phyloP scores from a whole-genome alignment of 257 asterid species.

The Eucommia ulmoides region DNA sequence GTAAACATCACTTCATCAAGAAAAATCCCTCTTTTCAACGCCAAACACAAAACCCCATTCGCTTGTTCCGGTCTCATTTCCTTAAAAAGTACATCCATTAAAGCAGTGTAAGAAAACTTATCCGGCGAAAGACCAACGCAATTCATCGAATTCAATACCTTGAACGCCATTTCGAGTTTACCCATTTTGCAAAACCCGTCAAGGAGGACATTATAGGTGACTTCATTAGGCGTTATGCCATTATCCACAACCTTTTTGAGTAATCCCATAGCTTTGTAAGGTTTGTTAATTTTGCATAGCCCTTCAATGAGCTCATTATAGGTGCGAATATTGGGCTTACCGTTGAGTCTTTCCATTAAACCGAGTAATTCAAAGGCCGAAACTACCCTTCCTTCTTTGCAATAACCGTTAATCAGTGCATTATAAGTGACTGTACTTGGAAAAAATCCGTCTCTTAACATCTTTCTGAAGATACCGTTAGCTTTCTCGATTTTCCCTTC shows the following conservation, averaged over 20 bases:
- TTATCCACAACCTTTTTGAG: conserved; percentile 18
- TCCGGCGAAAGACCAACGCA: conserved; percentile 19
- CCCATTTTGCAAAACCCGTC: conserved; percentile 25
- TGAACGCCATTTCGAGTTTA: conserved; percentile 23
- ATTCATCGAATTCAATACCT: conserved; percentile 23
- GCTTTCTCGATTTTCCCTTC: conserved; percentile 35
- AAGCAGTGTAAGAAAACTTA: conserved; percentile 25
- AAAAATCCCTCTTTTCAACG: conserved; percentile 24
- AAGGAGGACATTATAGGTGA: conserved; percentile 30
- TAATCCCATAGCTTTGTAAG: conserved; percentile 26
- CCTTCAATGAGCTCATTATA: conserved; percentile 40
- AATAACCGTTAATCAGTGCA: conserved; percentile 31
- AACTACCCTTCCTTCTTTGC: conserved; percentile 32
- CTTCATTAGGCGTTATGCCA: conserved; percentile 24
- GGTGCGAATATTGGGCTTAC: conserved; percentile 35
- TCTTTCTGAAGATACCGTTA: conserved; percentile 29
- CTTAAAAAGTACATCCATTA: conserved; percentile 32
- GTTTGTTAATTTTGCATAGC: conserved; percentile 23
- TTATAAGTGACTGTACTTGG: conserved; percentile 29
- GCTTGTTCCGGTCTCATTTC: conserved; percentile 16
- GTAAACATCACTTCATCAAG: conserved; percentile 32
- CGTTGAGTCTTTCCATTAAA: conserved; percentile 27
- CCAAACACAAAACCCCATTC: conserved; percentile 16
- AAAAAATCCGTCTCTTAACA: conserved; percentile 21
- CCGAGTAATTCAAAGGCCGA: conserved; percentile 41